phyloP scores from a whole-genome alignment of 805 yeast genomes.

The Starmera amethionina region DNA sequence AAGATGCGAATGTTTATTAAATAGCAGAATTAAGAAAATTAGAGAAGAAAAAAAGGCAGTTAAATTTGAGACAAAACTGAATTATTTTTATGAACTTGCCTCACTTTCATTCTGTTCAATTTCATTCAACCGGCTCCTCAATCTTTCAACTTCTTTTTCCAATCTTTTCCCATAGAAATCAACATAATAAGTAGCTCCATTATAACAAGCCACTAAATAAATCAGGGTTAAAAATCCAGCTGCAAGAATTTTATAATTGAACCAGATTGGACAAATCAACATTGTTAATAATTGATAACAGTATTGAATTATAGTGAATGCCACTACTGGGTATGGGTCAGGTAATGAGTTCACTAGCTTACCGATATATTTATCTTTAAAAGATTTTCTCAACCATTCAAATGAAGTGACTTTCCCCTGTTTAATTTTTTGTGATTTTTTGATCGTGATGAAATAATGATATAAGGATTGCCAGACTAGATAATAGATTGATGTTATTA shows the following conservation, averaged over 20 bases:
- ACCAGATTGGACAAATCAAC: conserved; percentile 87
- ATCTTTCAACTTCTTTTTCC: conserved; percentile 69
- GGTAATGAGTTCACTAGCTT: conserved; percentile 74
- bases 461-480: conserved; percentile 84
- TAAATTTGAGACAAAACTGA: too few relatives aligned
- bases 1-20: too few relatives aligned
- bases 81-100: too few relatives aligned
- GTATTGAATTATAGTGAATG: conserved; percentile 81
- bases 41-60: too few relatives aligned
- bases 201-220: conserved; percentile 74
- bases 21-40: too few relatives aligned
- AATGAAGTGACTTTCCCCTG: conserved; percentile 85
- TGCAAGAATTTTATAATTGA: conserved; percentile 56
- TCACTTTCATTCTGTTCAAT: too few relatives aligned
- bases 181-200: conserved; percentile 91
- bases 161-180: conserved; percentile 87
- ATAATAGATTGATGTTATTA: conserved; percentile 75
- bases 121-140: not conserved
- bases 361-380: conserved; percentile 58
- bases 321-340: conserved; percentile 76
- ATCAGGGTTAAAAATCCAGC: conserved; percentile 58
- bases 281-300: conserved; percentile 79
- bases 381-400: conserved; percentile 68
- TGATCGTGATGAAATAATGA: conserved; percentile 86
- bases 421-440: conserved; percentile 67